Base-by-base conservation (phyloP, 2,329 filamentous ascomycete genomes). In the Penicillium corylophilum region DNA sequence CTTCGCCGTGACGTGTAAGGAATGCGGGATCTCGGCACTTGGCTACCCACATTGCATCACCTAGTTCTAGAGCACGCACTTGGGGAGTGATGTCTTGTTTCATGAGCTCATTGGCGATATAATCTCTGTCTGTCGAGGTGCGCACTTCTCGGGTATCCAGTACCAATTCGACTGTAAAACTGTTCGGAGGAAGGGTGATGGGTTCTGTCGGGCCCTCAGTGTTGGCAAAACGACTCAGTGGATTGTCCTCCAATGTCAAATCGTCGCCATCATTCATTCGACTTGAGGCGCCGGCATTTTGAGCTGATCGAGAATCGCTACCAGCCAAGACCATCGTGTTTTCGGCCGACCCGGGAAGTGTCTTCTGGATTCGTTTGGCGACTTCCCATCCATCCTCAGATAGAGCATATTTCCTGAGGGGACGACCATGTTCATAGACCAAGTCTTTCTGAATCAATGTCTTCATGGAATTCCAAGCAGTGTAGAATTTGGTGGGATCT, bases 401-500 rank as follows among this genome's bases (percentile, higher is more conserved):
- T 31, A 94, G 73, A 2, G 79, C 77, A 64, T 91, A 94, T 57
- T 80, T 83, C 53, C 84, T 81, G 16, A 84, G 70, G 0, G 88
- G 88, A 15, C 86, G 79, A 0, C 88, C 86, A 47, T 83, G 83
- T 59, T 88, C 85, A 50, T 84, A 85, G 0, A 92, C 87, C 3
- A 92, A 73, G 51, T 90, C 87, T 65, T 92, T 90, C 48, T 84
- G 78, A 5, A 85, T 60, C 28, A 94, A 73, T 0, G 86, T 90
- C 65, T 89, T 89, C 80, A 93, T 91, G 1, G 88, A 90, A 63
- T 82, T 87, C 89, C 89, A 94, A 0, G 89, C 89, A 0, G 89
- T 93, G 61, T 89, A 89, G 62, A 82, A 88, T 50, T 85, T 87
- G 10, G 79, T 85, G 0, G 87, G 77, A 48, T 89, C 86, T 36